Percentiles rank a stretch among this genome's conserved stretches.
phyloP scores from a whole-genome alignment of 2,329 filamentous ascomycete species.

The Sporothrix pallida region DNA sequence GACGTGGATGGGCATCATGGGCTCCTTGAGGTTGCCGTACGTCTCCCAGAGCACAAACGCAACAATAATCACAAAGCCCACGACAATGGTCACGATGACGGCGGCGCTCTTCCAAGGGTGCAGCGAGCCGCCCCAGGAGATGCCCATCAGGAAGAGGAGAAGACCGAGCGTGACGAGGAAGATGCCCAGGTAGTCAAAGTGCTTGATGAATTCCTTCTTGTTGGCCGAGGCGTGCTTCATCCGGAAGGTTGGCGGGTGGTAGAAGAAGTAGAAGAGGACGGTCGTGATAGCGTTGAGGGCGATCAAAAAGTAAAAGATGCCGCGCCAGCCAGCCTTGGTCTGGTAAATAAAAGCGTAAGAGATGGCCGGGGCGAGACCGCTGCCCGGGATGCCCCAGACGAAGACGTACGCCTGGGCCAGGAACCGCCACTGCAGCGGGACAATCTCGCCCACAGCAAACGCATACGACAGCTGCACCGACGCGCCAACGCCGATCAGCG shows the following conservation, averaged over 20 bases:
- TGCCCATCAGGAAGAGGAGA: conserved; percentile 44
- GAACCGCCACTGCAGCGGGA: conserved; percentile 48
- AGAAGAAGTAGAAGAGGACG: conserved; percentile 45
- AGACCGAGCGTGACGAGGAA: conserved; percentile 43
- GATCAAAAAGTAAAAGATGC: conserved; percentile 43
- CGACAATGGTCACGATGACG: conserved; percentile 42
- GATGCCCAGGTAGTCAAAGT: conserved; percentile 46
- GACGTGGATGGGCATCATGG: conserved; percentile 47
- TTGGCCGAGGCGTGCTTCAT: conserved; percentile 43
- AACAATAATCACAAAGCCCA: conserved; percentile 10
- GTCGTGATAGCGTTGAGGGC: conserved; percentile 42
- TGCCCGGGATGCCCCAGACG: conserved; percentile 44
- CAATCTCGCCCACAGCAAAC: conserved; percentile 48
- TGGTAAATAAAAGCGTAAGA: conserved; percentile 42
- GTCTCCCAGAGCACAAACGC: conserved; percentile 24
- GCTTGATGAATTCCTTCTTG: conserved; percentile 40
- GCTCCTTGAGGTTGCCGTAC: conserved; percentile 44
- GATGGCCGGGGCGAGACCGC: conserved; percentile 42
- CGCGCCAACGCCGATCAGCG: conserved; percentile 47
- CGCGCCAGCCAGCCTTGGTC: conserved; percentile 42
- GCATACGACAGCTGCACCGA: conserved; percentile 48
- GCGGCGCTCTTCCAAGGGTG: conserved; percentile 45
- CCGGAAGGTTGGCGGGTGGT: conserved; percentile 45
- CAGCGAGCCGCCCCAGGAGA: conserved; percentile 44
- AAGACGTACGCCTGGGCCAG: conserved; percentile 45